These are phyloP conservation scores for Talaromyces proteolyticus DNA, from an alignment of 495 filamentous ascomycete species.

Conservation along the genomic window DNA sequence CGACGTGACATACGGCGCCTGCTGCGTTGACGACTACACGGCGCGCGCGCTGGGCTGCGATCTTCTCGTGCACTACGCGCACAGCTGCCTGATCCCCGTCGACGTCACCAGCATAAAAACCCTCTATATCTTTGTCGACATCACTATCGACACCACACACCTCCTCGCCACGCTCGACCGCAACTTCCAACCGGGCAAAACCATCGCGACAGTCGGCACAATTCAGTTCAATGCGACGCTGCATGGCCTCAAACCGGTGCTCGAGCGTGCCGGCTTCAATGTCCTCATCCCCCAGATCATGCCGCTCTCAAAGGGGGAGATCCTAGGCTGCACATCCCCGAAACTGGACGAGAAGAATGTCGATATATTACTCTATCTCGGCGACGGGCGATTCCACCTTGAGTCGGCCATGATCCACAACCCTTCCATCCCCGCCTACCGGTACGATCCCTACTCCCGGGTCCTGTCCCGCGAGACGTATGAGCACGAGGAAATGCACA, in stretches of 20 bases:
- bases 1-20: slow-evolving; percentile 97
- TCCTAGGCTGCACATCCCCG: slow-evolving; percentile 91
- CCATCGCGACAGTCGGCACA: slow-evolving; percentile 87
- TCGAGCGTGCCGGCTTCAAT: slow-evolving; percentile 77
- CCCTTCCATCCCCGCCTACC: slow-evolving; percentile 80
- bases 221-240: slow-evolving; percentile 99
- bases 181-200: slow-evolving; percentile 80
- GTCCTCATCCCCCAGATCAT: slow-evolving; percentile 86
- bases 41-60: slow-evolving; percentile 92
- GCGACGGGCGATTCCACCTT: slow-evolving; percentile 94
- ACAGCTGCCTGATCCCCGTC: slow-evolving; percentile 92
- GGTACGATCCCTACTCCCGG: slow-evolving; percentile 94
- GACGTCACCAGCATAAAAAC: slow-evolving; percentile 93
- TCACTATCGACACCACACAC: slow-evolving; percentile 87
- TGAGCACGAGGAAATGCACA: slow-evolving; percentile 83
- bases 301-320: slow-evolving; percentile 90
- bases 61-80: slow-evolving; percentile 92
- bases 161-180: slow-evolving; percentile 80
- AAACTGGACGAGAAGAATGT: slow-evolving; percentile 52
- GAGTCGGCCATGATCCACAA: slow-evolving; percentile 99
- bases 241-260: slow-evolving; percentile 66
- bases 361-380: slow-evolving; percentile 86
- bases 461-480: slow-evolving; percentile 87
- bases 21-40: slow-evolving; percentile 98
- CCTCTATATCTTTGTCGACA: slow-evolving; percentile 96